These are phyloP conservation scores for Raffaelea arxii DNA, from an alignment of 2,329 filamentous ascomycete species.

Conservation along the genomic window DNA sequence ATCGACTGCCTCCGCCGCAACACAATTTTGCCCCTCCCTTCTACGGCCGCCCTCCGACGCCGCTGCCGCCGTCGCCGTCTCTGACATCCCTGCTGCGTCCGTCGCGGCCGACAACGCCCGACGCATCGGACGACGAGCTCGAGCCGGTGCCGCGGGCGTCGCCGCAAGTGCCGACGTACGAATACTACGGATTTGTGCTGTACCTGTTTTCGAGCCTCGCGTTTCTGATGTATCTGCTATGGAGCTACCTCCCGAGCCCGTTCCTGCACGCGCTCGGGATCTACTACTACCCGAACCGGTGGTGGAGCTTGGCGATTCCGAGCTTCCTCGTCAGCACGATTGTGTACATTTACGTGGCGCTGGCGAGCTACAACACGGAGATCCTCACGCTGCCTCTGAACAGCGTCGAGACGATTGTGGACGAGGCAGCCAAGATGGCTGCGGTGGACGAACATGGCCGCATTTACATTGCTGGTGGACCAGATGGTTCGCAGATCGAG, in stretches of 20 bases:
- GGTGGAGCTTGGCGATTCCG: conserved; percentile 93
- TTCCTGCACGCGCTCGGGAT: conserved; percentile 90
- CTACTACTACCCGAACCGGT: conserved; percentile 92
- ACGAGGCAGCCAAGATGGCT: conserved; percentile 79
- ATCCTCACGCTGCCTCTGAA: conserved; percentile 73
- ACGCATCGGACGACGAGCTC: conserved; percentile 80
- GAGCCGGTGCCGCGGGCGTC: conserved; percentile 71
- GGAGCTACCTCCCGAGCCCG: conserved; percentile 86
- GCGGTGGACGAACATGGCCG: conserved; percentile 43
- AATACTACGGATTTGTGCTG: conserved; percentile 97
- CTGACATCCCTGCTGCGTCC: conserved; percentile 84
- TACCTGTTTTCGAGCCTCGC: conserved; percentile 80
- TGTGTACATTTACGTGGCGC: conserved; percentile 87
- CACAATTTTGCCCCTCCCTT: conserved; percentile 71
- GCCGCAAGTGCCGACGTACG: conserved; percentile 95
- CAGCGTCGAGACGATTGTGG: conserved; percentile 81
- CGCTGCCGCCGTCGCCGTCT: conserved; percentile 83
- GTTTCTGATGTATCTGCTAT: conserved; percentile 65
- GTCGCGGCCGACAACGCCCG: conserved; percentile 86
- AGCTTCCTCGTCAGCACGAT: conserved; percentile 82
- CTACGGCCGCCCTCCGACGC: conserved; percentile 94
- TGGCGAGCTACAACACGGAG: conserved; percentile 83
- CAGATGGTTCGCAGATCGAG: neutral
- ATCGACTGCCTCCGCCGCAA: conserved; percentile 33
- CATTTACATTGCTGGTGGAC: conserved; percentile 8